These are phyloP conservation scores for Kodamaea suecica DNA, from an alignment of 1,139 yeast genomes.

Conservation along the genomic window DNA sequence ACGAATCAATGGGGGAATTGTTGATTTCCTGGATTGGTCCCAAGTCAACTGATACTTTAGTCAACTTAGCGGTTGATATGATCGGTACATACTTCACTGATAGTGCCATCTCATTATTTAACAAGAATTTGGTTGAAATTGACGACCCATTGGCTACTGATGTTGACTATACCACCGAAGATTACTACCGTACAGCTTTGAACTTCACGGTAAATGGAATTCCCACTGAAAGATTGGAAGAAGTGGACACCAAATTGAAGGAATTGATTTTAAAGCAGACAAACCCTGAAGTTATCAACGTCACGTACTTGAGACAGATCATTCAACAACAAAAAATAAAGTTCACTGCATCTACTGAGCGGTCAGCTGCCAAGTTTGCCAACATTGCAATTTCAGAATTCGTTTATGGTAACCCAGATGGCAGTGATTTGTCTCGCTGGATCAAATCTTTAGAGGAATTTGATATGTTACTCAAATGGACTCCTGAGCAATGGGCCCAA, in stretches of 20 bases:
- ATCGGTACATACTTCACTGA: constrained; percentile 76
- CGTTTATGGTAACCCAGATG: constrained; percentile 68
- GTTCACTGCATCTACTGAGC: constrained; percentile 64
- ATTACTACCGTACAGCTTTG: constrained; percentile 57
- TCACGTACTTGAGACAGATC: constrained; percentile 62
- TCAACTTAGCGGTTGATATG: constrained; percentile 66
- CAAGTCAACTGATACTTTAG: constrained; percentile 46
- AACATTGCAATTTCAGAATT: constrained; percentile 74
- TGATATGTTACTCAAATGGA: constrained; percentile 61
- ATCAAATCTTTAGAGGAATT: constrained; percentile 57
- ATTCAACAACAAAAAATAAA: constrained; percentile 64
- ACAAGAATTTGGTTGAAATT: constrained; percentile 70
- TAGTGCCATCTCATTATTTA: constrained; percentile 66
- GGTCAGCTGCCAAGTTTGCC: constrained; percentile 57
- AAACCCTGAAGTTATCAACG: constrained; percentile 51
- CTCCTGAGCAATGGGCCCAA: constrained; percentile 61
- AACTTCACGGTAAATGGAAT: constrained; percentile 68
- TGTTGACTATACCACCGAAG: constrained; percentile 66
- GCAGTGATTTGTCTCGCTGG: constrained; percentile 55
- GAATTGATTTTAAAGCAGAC: constrained; percentile 52
- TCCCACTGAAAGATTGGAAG: constrained; percentile 60
- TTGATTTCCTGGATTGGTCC: constrained; percentile 86
- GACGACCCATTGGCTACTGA: constrained; percentile 81
- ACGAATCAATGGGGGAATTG: constrained; percentile 80
- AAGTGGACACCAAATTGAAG: constrained; percentile 51